Percentiles rank a stretch among this genome's conserved stretches.
Conservation (phyloP, 1,284 basidiomycete species). For the Inonotus obliquus region DNA sequence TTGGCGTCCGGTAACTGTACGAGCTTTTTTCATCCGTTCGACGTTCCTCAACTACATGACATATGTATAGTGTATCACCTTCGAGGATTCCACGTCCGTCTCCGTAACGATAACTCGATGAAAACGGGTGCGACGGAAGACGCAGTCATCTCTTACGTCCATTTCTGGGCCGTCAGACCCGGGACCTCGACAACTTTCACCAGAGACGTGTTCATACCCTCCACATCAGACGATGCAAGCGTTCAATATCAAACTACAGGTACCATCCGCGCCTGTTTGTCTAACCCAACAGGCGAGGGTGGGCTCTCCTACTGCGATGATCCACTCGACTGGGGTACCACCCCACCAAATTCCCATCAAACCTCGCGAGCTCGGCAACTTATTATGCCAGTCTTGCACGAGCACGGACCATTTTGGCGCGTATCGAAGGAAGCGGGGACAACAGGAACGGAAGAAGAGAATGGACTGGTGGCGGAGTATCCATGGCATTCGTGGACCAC, state of each 20-base stretch:
- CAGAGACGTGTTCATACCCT: background rate
- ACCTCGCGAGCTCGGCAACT: conserved; percentile 11
- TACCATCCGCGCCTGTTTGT: conserved; percentile 11
- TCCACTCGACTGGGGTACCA: conserved; percentile 8
- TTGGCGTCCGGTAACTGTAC: background rate
- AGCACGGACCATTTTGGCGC: conserved; percentile 15
- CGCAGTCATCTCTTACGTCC: conserved; percentile 4
- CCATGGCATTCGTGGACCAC: conserved; percentile 17
- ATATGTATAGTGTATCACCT: conserved; percentile 5
- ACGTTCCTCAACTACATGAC: background rate
- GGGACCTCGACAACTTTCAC: conserved; percentile 2
- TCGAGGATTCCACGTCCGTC: conserved; percentile 9
- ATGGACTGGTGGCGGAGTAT: conserved; percentile 8
- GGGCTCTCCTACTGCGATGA: conserved; percentile 12
- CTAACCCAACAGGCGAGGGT: conserved; percentile 14
- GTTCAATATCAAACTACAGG: conserved; percentile 1
- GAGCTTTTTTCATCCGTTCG: background rate
- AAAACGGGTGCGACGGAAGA: background rate
- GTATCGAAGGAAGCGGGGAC: background rate
- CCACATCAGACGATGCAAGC: background rate
- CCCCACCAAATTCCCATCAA: background rate
- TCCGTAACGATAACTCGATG: background rate
- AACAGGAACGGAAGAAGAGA: background rate
- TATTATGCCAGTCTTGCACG: conserved; percentile 12
- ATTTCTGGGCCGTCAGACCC: conserved; percentile 9